Evolutionary conservation across 2,329 filamentous ascomycete species (phyloP).

Genomic region (Aspergillus sp.): DNA sequence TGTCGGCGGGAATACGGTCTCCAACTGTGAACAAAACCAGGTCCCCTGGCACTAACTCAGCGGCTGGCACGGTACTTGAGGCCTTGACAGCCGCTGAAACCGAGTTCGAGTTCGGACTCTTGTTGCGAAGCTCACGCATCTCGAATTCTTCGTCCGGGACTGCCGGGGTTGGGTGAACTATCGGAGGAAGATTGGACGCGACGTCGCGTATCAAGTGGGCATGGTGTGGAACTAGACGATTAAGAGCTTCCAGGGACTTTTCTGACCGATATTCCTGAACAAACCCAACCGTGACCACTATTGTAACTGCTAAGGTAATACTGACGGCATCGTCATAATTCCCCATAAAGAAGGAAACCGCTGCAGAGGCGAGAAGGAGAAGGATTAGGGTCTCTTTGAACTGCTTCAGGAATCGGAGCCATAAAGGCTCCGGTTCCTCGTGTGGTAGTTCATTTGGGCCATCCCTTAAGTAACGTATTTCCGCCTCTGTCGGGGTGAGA

Average conservation of each 20-base stretch:
- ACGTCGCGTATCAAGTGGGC: constrained; percentile 82
- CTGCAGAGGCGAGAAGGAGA: constrained; percentile 84
- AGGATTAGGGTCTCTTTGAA: constrained; percentile 95
- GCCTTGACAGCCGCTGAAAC: constrained; percentile 67
- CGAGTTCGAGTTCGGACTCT: constrained; percentile 46
- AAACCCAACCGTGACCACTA: constrained; percentile 94
- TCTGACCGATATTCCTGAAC: constrained; percentile 97
- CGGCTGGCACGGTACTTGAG: constrained; percentile 82
- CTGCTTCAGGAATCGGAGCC: constrained; percentile 92
- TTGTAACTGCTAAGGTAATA: constrained; percentile 93
- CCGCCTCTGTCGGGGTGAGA: constrained; percentile 76
- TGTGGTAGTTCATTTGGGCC: constrained; percentile 94
- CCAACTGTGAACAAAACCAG: constrained; percentile 92
- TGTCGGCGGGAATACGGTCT: constrained; percentile 92
- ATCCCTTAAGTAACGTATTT: constrained; percentile 73
- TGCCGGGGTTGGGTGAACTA: constrained; percentile 20
- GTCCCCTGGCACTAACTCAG: constrained; percentile 86
- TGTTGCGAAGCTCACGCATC: constrained; percentile 47
- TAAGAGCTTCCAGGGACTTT: constrained; percentile 93
- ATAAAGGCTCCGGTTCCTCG: constrained; percentile 88
- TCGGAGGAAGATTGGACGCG: constrained; percentile 23
- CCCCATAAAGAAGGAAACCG: constrained; percentile 83
- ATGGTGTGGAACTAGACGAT: constrained; percentile 89
- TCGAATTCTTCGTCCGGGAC: constrained; percentile 46
- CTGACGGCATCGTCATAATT: constrained; percentile 95